These are phyloP conservation scores for Thielaviopsis ethacetica DNA, from an alignment of 2,329 filamentous ascomycete species.

Conservation along the genomic window DNA sequence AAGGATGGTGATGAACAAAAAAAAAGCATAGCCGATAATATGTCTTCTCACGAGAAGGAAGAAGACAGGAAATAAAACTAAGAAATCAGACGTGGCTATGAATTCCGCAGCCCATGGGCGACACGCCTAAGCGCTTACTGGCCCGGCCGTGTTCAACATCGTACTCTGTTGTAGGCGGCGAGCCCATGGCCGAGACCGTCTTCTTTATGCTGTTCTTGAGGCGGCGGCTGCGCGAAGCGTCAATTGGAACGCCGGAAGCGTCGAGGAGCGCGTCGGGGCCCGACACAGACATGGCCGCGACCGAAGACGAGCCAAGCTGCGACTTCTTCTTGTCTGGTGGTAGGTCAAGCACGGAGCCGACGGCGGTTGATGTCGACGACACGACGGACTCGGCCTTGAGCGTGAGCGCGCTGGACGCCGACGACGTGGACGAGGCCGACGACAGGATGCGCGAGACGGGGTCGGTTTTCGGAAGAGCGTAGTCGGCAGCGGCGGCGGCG, in stretches of 20 bases:
- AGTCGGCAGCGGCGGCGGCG: not conserved
- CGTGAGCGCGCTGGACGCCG: not conserved
- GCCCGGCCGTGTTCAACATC: constrained; percentile 11
- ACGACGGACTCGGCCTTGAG: constrained; percentile 7
- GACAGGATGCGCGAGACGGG: constrained; percentile 4
- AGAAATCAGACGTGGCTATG: constrained; percentile 11
- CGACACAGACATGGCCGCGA: not conserved
- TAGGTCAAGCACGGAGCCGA: not conserved
- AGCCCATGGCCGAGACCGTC: constrained; percentile 12
- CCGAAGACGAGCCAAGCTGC: not conserved
- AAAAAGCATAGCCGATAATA: too few relatives aligned
- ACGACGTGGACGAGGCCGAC: not conserved
- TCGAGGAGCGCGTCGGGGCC: not conserved
- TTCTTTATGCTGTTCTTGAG: constrained; percentile 11
- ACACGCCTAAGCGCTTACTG: constrained; percentile 11
- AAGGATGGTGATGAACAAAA: not conserved
- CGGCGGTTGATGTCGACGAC: constrained; percentile 3
- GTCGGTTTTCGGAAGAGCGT: not conserved
- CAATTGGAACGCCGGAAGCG: not conserved
- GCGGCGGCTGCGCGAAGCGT: constrained; percentile 7
- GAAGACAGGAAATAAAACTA: not conserved
- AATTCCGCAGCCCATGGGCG: constrained; percentile 8
- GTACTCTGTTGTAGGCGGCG: constrained; percentile 12
- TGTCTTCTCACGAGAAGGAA: not conserved
- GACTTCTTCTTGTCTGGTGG: not conserved